These are phyloP conservation scores for Penicillium simplicissimum DNA, from an alignment of 495 filamentous ascomycete genomes.

Conservation along the genomic window DNA sequence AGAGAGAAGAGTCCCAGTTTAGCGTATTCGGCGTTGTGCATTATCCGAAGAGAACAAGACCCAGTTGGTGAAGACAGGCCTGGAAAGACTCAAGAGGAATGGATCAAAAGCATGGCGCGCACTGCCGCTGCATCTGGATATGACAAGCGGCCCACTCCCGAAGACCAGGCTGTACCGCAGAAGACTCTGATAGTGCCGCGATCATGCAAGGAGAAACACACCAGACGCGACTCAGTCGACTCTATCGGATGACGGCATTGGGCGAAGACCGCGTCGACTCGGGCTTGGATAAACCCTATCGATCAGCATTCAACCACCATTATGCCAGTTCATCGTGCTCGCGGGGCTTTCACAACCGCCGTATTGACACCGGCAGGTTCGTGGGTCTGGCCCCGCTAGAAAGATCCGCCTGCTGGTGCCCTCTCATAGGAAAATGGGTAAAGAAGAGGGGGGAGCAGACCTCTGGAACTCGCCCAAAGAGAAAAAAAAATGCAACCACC, in stretches of 20 bases:
- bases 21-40: neutral
- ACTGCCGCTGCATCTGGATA: constrained; percentile 22
- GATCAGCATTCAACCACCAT: neutral
- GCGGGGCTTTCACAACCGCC: neutral
- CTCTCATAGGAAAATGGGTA: neutral
- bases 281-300: neutral
- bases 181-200: constrained; percentile 10
- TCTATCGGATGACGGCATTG: neutral
- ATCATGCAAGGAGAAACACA: constrained; percentile 22
- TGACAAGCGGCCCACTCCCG: constrained; percentile 22
- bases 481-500: neutral
- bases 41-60: neutral
- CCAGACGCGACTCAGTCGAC: neutral
- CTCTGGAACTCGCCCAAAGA: neutral
- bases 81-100: neutral
- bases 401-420: neutral
- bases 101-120: constrained; percentile 3
- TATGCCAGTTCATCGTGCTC: neutral
- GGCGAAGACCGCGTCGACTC: neutral
- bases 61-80: neutral
- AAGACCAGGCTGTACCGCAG: constrained; percentile 14
- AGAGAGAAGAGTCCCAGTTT: no score
- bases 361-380: neutral
- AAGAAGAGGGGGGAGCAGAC: neutral
- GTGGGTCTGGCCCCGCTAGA: neutral